phyloP scores from a whole-genome alignment of 805 yeast species.

The Candida tallmaniae region DNA sequence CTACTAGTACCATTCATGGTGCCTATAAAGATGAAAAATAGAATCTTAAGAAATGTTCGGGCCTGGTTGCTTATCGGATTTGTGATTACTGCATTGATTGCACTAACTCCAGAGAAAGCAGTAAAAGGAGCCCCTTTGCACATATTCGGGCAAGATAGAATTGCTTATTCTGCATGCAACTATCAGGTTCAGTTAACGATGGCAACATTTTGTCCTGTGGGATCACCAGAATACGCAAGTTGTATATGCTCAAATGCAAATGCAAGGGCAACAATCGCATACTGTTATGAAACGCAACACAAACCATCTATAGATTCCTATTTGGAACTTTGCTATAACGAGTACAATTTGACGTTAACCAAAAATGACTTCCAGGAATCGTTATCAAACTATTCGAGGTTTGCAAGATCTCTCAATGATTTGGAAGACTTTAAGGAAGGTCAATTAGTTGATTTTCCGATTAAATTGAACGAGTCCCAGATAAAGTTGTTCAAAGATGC shows the following conservation, averaged over 20 bases:
- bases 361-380: conserved; percentile 19
- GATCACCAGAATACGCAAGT: conserved; percentile 2
- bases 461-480: conserved; percentile 19
- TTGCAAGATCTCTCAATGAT: conserved; percentile 12
- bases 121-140: conserved; percentile 35
- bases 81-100: conserved; percentile 20
- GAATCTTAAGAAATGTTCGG: conserved; percentile 14
- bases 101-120: conserved; percentile 28
- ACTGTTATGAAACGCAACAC: conserved; percentile 26
- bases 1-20: conserved; percentile 15
- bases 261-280: conserved; percentile 35
- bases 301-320: conserved; percentile 20
- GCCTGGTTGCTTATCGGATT: conserved; percentile 14
- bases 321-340: conserved; percentile 20
- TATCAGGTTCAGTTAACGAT: conserved; percentile 16
- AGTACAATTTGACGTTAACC: conserved; percentile 18
- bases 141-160: conserved; percentile 22
- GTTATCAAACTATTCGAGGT: conserved; percentile 12
- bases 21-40: conserved; percentile 53
- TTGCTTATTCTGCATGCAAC: conserved; percentile 29
- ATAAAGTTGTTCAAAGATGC: conserved; percentile 19
- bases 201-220: conserved; percentile 19
- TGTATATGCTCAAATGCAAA: conserved; percentile 26
- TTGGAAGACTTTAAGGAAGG: conserved; percentile 8
- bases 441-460: conserved; percentile 18